Percentiles rank a stretch among this genome's conserved stretches.
phyloP scores from a whole-genome alignment of 2,329 filamentous ascomycete species.

The Pyrenochaeta sp. region DNA sequence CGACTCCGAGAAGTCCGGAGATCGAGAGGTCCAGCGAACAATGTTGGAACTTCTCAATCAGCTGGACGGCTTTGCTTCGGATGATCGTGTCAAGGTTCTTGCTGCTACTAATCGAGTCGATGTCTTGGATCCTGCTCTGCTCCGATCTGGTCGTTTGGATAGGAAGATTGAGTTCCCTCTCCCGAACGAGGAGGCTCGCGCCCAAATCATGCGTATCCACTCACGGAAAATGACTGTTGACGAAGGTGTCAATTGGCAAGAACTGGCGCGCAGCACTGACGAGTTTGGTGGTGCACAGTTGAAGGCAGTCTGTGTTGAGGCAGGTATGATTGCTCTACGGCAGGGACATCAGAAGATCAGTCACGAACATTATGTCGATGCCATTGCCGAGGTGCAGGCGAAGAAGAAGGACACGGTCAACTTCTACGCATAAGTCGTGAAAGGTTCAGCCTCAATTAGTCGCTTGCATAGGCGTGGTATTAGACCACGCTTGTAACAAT shows the following conservation, averaged over 20 bases:
- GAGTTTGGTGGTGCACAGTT: constrained; percentile 98
- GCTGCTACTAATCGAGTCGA: constrained; percentile 95
- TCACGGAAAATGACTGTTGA: constrained; percentile 98
- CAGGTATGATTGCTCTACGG: constrained; percentile 97
- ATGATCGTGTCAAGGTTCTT: constrained; percentile 95
- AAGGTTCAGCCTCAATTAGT: constrained; percentile 13
- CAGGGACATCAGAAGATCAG: constrained; percentile 96
- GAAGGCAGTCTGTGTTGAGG: constrained; percentile 98
- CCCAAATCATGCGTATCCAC: constrained; percentile 97
- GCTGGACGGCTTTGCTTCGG: constrained; percentile 95
- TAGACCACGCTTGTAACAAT: constrained; percentile 43
- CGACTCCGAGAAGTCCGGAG: constrained; percentile 97
- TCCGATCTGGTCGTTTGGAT: constrained; percentile 91
- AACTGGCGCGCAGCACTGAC: constrained; percentile 94
- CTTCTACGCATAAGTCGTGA: constrained; percentile 48
- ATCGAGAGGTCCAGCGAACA: constrained; percentile 96
- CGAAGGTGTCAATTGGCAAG: constrained; percentile 91
- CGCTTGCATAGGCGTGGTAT: constrained; percentile 33
- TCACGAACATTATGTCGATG: constrained; percentile 98
- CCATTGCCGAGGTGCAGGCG: constrained; percentile 85
- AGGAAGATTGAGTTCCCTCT: constrained; percentile 98
- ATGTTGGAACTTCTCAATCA: constrained; percentile 99
- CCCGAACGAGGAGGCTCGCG: constrained; percentile 95
- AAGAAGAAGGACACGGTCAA: constrained; percentile 86
- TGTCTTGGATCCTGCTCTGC: constrained; percentile 88